Percentiles rank a stretch among this genome's conserved stretches.
phyloP scores from a whole-genome alignment of 2,329 filamentous ascomycete genomes.

The Fusarium nodosum region DNA sequence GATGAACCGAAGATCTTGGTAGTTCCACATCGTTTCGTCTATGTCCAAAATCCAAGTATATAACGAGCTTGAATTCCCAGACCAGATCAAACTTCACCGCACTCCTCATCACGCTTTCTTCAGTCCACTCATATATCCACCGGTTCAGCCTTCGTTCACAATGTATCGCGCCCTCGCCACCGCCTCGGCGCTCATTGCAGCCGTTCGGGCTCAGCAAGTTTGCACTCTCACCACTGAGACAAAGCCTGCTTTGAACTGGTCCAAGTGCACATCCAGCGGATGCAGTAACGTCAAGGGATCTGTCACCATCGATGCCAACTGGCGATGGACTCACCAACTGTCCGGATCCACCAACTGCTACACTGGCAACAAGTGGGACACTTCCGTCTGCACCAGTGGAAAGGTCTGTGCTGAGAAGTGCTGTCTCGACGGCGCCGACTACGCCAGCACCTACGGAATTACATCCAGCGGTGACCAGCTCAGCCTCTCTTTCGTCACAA shows the following conservation, averaged over 20 bases:
- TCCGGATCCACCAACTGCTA: slow-evolving; percentile 68
- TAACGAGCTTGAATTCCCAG: slow-evolving; percentile 30
- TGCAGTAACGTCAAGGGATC: slow-evolving; percentile 65
- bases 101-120: slow-evolving; percentile 30
- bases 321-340: slow-evolving; percentile 70
- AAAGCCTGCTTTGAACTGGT: slow-evolving; percentile 68
- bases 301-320: slow-evolving; percentile 71
- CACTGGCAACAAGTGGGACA: slow-evolving; percentile 65
- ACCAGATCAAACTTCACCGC: slow-evolving; percentile 25
- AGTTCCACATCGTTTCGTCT: background rate
- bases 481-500: slow-evolving; percentile 70
- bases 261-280: slow-evolving; percentile 65
- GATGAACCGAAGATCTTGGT: slow-evolving; percentile 5
- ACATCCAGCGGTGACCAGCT: slow-evolving; percentile 65
- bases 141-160: slow-evolving; percentile 30
- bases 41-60: slow-evolving; percentile 22
- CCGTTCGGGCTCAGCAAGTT: slow-evolving; percentile 62
- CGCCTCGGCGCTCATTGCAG: slow-evolving; percentile 49
- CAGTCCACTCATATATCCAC: slow-evolving; percentile 30
- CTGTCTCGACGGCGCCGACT: slow-evolving; percentile 68
- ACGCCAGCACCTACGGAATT: slow-evolving; percentile 66
- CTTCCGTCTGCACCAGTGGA: slow-evolving; percentile 57
- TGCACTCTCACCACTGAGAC: slow-evolving; percentile 63
- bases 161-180: slow-evolving; percentile 52
- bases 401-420: slow-evolving; percentile 63